These are phyloP conservation scores for Capsicum pubescens DNA, from an alignment of 257 asterid genomes.

Conservation along the genomic window DNA sequence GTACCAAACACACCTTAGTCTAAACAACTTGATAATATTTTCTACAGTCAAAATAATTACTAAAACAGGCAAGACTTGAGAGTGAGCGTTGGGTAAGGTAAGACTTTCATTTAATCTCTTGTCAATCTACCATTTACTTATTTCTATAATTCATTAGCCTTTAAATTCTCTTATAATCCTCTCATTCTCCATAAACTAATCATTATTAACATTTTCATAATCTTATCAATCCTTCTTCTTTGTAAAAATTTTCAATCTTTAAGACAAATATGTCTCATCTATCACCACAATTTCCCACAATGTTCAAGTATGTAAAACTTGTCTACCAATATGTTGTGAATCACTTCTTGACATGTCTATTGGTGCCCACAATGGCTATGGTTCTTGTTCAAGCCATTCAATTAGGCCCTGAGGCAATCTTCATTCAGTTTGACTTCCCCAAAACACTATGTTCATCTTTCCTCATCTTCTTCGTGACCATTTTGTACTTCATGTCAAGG, in stretches of 20 bases:
- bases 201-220: not conserved
- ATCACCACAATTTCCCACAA: no score
- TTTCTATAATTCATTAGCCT: not conserved
- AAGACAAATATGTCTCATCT: constrained; percentile 28
- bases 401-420: constrained; percentile 30
- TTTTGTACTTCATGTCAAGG: constrained; percentile 34
- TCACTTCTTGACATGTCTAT: constrained; percentile 26
- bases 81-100: constrained; percentile 25
- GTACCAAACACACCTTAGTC: not conserved
- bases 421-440: constrained; percentile 5
- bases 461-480: constrained; percentile 23
- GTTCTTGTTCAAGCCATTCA: not conserved
- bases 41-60: not conserved
- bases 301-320: constrained; percentile 32
- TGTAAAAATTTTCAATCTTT: no score
- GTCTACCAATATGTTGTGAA: constrained; percentile 34
- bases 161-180: constrained; percentile 10
- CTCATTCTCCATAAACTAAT: not conserved
- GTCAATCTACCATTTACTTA: constrained; percentile 29
- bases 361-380: constrained; percentile 22
- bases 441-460: constrained; percentile 20
- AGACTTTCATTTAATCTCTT: constrained; percentile 23
- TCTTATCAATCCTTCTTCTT: not conserved
- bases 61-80: constrained; percentile 19
- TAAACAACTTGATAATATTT: not conserved